A percentile compares a stretch with the other conserved stretches of the same genome.
Evolutionary conservation across 768 basidiomycete species (phyloP).

Genomic region (Crassisporium funariophilum): DNA sequence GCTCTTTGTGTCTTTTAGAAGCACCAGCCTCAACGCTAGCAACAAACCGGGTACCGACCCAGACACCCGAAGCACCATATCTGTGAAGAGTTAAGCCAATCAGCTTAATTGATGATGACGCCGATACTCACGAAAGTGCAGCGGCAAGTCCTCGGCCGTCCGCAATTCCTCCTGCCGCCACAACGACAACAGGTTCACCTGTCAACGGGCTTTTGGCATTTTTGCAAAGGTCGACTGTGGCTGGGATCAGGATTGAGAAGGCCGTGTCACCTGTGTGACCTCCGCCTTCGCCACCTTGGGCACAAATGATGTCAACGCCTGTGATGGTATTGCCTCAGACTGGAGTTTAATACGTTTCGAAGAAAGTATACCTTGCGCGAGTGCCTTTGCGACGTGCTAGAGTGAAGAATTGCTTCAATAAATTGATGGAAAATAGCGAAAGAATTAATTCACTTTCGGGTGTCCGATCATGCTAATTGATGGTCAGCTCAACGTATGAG

Average conservation of each 20-base stretch:
- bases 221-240: conserved; percentile 79
- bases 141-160: conserved; percentile 83
- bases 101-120: neutral
- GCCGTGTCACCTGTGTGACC: conserved; percentile 87
- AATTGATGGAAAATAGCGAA: conserved; percentile 1
- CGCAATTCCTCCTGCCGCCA: conserved; percentile 84
- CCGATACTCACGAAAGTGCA: conserved; percentile 55
- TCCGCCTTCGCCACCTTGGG: conserved; percentile 86
- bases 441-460: conserved; percentile 57
- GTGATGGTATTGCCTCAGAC: conserved; percentile 1
- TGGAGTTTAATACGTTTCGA: too few relatives aligned
- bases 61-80: conserved; percentile 83
- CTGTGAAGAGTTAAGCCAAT: conserved; percentile 32
- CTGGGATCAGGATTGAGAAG: conserved; percentile 81
- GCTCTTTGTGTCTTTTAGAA: conserved; percentile 70
- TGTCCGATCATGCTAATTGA: conserved; percentile 75
- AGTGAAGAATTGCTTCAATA: conserved; percentile 3
- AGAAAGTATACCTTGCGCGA: conserved; percentile 65
- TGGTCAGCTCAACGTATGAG: conserved; percentile 6
- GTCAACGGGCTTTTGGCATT: conserved; percentile 73
- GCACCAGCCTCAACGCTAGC: conserved; percentile 82
- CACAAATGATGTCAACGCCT: conserved; percentile 92
- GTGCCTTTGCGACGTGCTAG: conserved; percentile 73
- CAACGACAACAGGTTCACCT: conserved; percentile 72
- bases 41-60: conserved; percentile 89